Evolutionary conservation across 2,329 filamentous ascomycete genomes (phyloP), one percentile per base, ranked within the genome.

Genomic region (Alternaria solani): DNA sequence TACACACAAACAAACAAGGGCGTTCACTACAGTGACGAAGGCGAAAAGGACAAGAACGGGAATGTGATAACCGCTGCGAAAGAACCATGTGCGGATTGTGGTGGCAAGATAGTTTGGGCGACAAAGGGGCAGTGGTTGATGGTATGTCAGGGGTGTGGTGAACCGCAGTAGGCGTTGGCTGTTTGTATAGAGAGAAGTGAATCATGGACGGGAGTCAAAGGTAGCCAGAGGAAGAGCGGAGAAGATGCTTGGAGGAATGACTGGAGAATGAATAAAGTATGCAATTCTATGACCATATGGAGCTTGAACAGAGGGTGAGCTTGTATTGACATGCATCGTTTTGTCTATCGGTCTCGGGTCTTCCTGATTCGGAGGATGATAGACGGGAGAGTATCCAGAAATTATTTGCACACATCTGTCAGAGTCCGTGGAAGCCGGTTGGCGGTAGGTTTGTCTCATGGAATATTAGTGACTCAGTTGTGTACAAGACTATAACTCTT

Each of bases 71-170:
- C 46, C 1, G 51, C 53, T 20, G 18, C 38, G n/a, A 39, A 38
- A 2, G 52, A 55, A 41, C 42, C 42, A 1, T 63, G 61, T 43
- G 44, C 48, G 7, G 46, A 46, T 5, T 57, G 57, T 42, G 53
- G 53, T 4, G 53, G 57, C 16, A 38, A 51, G 7, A 36, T 60
- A 4, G 57, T 57, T 2, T 55, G 53, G 53, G 53, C 54, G 41
- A 63, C 53, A 4, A 54, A 47, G 16, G 57, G 57, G 26, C 48
- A 53, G 42, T 63, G 51, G 30, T 32, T 52, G 43, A 32, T 63
- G 49, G 30, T 55, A 18, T 63, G 61, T 53, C 44, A 47, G 36
- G 20, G 20, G 7, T 62, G 56, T 38, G 36, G 43, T 12, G 48
- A 59, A 30, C 42, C 52, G 25, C 55, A 62, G 47, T 53, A 57